These are phyloP conservation scores for Pythium folliculosum DNA, from an alignment of 352 stramenopile species.

Conservation along the genomic window DNA sequence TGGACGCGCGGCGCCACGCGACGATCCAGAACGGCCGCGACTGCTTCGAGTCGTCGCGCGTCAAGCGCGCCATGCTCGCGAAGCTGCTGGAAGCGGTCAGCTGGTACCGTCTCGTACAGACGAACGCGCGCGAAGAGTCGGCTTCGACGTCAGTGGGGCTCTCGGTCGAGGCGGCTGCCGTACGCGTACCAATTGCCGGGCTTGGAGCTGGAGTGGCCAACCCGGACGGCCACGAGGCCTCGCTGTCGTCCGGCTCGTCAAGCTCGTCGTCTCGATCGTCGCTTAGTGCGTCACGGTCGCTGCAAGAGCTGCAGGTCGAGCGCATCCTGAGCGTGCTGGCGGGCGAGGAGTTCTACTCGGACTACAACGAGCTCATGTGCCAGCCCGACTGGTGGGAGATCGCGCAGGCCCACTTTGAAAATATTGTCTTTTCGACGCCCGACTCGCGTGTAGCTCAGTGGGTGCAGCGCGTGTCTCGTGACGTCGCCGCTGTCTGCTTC, in stretches of 20 bases:
- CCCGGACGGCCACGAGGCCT: constrained; percentile 1
- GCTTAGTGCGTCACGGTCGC: constrained; percentile 31
- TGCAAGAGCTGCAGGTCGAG: constrained; percentile 73
- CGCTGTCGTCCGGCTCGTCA: constrained; percentile 15
- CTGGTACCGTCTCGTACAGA: constrained; percentile 85
- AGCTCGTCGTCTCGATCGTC: constrained; percentile 18
- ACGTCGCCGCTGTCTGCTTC: constrained; percentile 56
- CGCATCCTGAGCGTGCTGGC: constrained; percentile 75
- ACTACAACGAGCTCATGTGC: constrained; percentile 83
- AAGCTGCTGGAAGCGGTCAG: constrained; percentile 82
- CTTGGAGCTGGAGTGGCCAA: neutral
- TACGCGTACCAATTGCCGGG: constrained; percentile 2
- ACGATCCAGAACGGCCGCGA: constrained; percentile 65
- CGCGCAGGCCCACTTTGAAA: constrained; percentile 86
- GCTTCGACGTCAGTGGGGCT: constrained; percentile 50
- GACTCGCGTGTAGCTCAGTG: constrained; percentile 75
- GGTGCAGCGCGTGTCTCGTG: constrained; percentile 63
- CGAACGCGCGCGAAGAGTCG: constrained; percentile 68
- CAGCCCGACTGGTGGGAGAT: constrained; percentile 81
- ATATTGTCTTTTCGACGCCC: constrained; percentile 70
- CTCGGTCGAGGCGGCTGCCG: constrained; percentile 12
- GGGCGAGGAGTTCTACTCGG: constrained; percentile 82
- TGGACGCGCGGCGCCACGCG: constrained; percentile 48
- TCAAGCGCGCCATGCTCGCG: constrained; percentile 64
- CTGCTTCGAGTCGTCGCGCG: constrained; percentile 59